These are phyloP conservation scores for Pistacia vera DNA, from an alignment of 345 rosid genomes.

Conservation along the genomic window DNA sequence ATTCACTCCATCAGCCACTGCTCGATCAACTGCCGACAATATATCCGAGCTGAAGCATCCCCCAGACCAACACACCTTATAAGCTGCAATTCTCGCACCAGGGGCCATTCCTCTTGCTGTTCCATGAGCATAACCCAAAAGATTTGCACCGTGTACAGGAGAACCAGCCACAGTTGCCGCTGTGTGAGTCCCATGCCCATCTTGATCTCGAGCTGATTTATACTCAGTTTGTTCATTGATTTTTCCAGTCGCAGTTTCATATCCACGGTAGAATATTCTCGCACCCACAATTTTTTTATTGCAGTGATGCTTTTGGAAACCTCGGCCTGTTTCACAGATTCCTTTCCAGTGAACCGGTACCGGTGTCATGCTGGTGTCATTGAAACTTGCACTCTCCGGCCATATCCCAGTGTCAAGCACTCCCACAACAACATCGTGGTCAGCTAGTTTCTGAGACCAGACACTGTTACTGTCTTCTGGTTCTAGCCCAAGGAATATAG, in stretches of 20 bases:
- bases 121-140: conserved; percentile 73
- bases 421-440: conserved; percentile 77
- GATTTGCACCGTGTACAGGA: conserved; percentile 58
- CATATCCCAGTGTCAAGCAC: conserved; percentile 78
- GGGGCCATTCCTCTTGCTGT: conserved; percentile 86
- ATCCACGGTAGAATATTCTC: conserved; percentile 58
- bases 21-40: conserved; percentile 70
- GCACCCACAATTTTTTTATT: conserved; percentile 78
- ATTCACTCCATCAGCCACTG: conserved; percentile 77
- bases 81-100: conserved; percentile 69
- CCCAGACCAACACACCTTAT: conserved; percentile 75
- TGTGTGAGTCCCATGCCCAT: conserved; percentile 90
- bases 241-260: conserved; percentile 64
- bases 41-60: conserved; percentile 83
- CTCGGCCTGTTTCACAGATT: conserved; percentile 57
- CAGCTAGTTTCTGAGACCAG: conserved; percentile 50
- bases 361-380: conserved; percentile 56
- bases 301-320: conserved; percentile 53
- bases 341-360: conserved; percentile 77
- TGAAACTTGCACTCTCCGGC: conserved; percentile 78
- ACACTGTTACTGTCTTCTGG: conserved; percentile 40
- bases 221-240: conserved; percentile 62
- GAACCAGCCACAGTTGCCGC: conserved; percentile 78
- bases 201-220: conserved; percentile 69
- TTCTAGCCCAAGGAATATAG: conserved; percentile 69